A percentile compares a stretch with the other conserved stretches of the same genome.
Conservation (phyloP, 2,329 filamentous ascomycete genomes). For the Phialemonium atrogriseum region DNA sequence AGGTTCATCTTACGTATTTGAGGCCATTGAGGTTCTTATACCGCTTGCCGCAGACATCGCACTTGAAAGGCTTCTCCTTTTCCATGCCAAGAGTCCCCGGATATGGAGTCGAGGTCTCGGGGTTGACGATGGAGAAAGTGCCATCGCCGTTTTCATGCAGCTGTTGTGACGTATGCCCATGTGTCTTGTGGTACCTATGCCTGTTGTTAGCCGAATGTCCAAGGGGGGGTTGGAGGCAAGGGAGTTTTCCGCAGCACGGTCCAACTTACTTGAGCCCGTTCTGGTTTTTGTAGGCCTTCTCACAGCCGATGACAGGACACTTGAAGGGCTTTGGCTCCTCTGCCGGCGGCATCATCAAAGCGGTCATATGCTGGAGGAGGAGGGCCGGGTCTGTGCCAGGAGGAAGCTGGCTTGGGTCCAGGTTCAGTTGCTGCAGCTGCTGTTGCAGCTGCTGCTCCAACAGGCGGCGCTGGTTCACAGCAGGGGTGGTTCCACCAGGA, state of each 20-base stretch:
- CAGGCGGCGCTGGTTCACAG: slow-evolving; percentile 50
- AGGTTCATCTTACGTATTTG: slow-evolving; percentile 64
- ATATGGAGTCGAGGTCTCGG: slow-evolving; percentile 87
- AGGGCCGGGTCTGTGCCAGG: slow-evolving; percentile 63
- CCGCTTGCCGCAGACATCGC: slow-evolving; percentile 92
- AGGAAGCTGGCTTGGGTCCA: slow-evolving; percentile 68
- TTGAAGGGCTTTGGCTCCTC: slow-evolving; percentile 98
- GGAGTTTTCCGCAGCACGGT: slow-evolving; percentile 3
- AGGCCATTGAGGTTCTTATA: slow-evolving; percentile 99
- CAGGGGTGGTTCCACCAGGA: slow-evolving; percentile 57
- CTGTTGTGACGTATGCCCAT: slow-evolving; percentile 94
- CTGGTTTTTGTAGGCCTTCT: slow-evolving; percentile 99
- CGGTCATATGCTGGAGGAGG: slow-evolving; percentile 48
- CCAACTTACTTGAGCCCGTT: slow-evolving; percentile 83
- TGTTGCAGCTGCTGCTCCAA: slow-evolving; percentile 59
- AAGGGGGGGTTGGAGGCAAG: slow-evolving; percentile 7
- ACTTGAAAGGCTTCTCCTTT: slow-evolving; percentile 98
- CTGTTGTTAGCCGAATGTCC: slow-evolving; percentile 16
- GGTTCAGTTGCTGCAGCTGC: slow-evolving; percentile 61
- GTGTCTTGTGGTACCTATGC: slow-evolving; percentile 60
- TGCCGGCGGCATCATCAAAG: slow-evolving; percentile 52
- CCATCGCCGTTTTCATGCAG: slow-evolving; percentile 95
- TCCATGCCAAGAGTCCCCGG: slow-evolving; percentile 98
- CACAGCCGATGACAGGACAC: slow-evolving; percentile 95
- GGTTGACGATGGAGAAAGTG: slow-evolving; percentile 96